Conservation (phyloP, 2,329 filamentous ascomycete genomes). For the Aspergillus tanneri region DNA sequence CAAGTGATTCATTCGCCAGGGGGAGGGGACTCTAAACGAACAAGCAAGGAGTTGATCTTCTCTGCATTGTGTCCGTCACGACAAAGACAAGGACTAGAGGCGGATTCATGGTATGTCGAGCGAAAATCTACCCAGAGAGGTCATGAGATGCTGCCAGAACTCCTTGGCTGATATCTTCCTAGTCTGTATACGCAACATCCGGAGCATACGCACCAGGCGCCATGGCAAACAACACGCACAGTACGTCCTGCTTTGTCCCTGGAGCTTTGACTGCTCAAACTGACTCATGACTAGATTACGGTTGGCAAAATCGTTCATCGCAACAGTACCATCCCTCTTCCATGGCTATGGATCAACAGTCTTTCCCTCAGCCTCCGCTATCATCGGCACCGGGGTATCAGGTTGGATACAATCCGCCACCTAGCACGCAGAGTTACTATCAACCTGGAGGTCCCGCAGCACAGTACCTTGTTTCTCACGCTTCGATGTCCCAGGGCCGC, state of each 20-base stretch:
- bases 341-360: constrained; percentile 27
- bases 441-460: constrained; percentile 19
- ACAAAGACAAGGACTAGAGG: not conserved
- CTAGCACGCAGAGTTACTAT: constrained; percentile 24
- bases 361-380: constrained; percentile 28
- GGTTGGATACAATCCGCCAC: constrained; percentile 27
- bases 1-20: too few relatives aligned
- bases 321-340: constrained; percentile 30
- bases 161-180: not conserved
- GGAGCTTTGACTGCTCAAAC: not conserved
- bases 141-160: not conserved
- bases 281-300: constrained; percentile 30
- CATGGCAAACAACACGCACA: constrained; percentile 33
- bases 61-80: too few relatives aligned
- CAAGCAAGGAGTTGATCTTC: too few relatives aligned
- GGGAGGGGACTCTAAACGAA: too few relatives aligned
- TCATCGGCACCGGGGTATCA: constrained; percentile 24
- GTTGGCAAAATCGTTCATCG: constrained; percentile 31
- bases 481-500: constrained; percentile 14
- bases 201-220: constrained; percentile 23
- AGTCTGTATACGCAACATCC: constrained; percentile 12
- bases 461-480: constrained; percentile 20
- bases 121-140: not conserved
- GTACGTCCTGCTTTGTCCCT: constrained; percentile 20
- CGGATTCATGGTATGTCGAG: not conserved